phyloP scores from a whole-genome alignment of 1,284 basidiomycete genomes.

The Puccinia coronata region DNA sequence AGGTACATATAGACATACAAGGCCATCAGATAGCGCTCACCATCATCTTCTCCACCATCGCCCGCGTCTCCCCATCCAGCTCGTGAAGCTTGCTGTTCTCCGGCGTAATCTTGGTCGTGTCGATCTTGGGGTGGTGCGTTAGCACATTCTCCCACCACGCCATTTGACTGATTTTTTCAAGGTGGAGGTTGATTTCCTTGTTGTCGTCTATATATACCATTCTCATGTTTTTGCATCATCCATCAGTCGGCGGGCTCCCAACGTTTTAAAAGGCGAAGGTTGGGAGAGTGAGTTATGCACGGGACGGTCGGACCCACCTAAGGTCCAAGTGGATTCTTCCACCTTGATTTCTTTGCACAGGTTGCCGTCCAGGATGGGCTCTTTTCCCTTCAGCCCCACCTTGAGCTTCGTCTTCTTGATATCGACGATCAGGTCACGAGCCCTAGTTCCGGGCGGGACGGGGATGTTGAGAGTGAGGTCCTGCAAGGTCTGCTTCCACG shows the following conservation, averaged over 20 bases:
- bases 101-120: constrained; percentile 93
- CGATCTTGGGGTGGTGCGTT: constrained; percentile 91
- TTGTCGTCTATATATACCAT: constrained; percentile 90
- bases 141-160: constrained; percentile 99
- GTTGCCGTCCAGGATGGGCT: constrained; percentile 83
- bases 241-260: too few species aligned
- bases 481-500: constrained; percentile 85
- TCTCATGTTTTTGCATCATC: too few species aligned
- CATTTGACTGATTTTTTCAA: constrained; percentile 82
- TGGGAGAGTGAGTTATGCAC: too few species aligned
- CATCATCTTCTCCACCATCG: constrained; percentile 99
- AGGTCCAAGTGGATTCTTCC: constrained; percentile 95
- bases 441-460: constrained; percentile 82
- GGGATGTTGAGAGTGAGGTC: constrained; percentile 81
- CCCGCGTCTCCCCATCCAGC: constrained; percentile 86
- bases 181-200: constrained; percentile 70
- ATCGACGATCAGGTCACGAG: constrained; percentile 71
- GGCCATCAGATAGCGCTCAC: too few species aligned
- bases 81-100: constrained; percentile 95
- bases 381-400: constrained; percentile 80
- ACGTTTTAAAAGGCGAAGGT: too few species aligned
- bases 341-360: constrained; percentile 89
- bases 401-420: constrained; percentile 80
- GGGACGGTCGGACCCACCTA: constrained; percentile 74
- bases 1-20: too few species aligned